Percentiles rank a stretch among this genome's conserved stretches.
These are phyloP conservation scores for Pyrus bretschneideri DNA, from an alignment of 306 rosid genomes.

Conservation along the genomic window DNA sequence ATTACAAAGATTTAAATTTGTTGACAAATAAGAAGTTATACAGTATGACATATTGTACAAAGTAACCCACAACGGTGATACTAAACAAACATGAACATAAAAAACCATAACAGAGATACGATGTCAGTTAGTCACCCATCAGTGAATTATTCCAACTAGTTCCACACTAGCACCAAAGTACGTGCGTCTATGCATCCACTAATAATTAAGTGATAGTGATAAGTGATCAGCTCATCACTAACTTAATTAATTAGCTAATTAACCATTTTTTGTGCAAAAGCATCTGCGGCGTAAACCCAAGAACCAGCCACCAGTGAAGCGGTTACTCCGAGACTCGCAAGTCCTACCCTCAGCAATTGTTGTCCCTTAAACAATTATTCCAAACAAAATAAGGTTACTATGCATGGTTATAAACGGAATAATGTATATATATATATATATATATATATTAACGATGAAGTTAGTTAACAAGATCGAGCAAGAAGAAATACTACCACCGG, in stretches of 20 bases:
- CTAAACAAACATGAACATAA: not conserved
- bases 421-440: too few species aligned
- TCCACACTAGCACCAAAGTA: too few species aligned
- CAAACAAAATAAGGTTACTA: not conserved
- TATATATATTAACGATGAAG: too few species aligned
- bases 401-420: too few species aligned
- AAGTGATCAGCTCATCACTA: not conserved
- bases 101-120: not conserved
- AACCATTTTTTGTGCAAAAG: conserved; percentile 39
- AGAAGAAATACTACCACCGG: conserved; percentile 28
- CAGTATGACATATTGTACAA: too few species aligned
- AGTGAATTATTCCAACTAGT: not conserved
- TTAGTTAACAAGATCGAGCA: not conserved
- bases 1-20: not conserved
- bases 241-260: not conserved
- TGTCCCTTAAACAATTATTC: too few species aligned
- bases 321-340: conserved; percentile 42
- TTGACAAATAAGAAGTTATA: not conserved
- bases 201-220: not conserved
- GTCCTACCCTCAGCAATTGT: conserved; percentile 46
- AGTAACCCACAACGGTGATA: not conserved
- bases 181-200: not conserved
- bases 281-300: conserved; percentile 54
- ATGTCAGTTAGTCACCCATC: not conserved
- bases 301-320: conserved; percentile 38